phyloP scores from a whole-genome alignment of 768 basidiomycete species.

The Tylopilus plumbeoviolaceoides region DNA sequence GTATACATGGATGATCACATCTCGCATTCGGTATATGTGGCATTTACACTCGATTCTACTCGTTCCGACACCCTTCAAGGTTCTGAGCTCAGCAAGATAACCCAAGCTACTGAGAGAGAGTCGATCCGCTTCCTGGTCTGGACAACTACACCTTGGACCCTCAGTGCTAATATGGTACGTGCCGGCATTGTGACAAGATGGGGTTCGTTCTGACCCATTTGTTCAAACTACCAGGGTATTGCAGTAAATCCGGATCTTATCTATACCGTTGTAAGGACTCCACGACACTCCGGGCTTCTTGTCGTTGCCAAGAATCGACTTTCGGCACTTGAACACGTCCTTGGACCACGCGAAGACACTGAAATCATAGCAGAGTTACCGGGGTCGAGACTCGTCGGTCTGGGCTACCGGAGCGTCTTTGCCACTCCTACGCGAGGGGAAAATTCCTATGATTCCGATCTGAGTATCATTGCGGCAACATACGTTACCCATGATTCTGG shows the following conservation, averaged over 20 bases:
- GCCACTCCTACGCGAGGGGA: constrained; percentile 20
- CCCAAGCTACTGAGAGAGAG: constrained; percentile 33
- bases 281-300: constrained; percentile 28
- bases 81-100: constrained; percentile 5
- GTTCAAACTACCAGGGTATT: constrained; percentile 58
- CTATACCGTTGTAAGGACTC: constrained; percentile 52
- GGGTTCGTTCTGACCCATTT: background rate
- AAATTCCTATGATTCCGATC: constrained; percentile 1
- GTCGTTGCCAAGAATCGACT: constrained; percentile 54
- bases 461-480: constrained; percentile 58
- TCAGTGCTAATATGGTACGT: constrained; percentile 90
- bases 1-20: constrained; percentile 85
- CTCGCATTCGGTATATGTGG: constrained; percentile 84
- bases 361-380: constrained; percentile 20
- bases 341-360: constrained; percentile 20
- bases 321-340: constrained; percentile 28
- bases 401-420: constrained; percentile 63
- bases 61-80: constrained; percentile 11
- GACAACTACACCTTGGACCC: constrained; percentile 98
- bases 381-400: constrained; percentile 51
- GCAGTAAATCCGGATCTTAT: constrained; percentile 72
- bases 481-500: constrained; percentile 89
- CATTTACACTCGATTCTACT: constrained; percentile 57
- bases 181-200: background rate
- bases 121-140: constrained; percentile 69